These are phyloP conservation scores for Trypanosoma vivax DNA, from an alignment of 208 protist species.

Conservation along the genomic window DNA sequence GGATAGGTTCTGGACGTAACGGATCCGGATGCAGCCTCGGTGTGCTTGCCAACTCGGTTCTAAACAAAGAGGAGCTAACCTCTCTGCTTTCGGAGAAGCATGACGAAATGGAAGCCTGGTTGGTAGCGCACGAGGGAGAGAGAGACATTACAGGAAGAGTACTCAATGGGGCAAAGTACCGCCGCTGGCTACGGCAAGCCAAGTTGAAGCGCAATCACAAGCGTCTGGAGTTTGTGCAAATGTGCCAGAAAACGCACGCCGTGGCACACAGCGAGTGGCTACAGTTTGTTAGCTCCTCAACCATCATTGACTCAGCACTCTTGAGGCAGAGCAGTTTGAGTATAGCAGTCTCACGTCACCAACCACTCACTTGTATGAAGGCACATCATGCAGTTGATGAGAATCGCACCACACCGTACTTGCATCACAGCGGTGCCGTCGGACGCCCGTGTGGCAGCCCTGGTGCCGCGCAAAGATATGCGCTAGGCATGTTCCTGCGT, in stretches of 20 bases:
- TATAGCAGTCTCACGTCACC: background rate
- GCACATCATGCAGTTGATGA: background rate
- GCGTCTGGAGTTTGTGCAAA: background rate
- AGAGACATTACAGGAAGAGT: conserved; percentile 1
- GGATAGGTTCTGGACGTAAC: too few species aligned
- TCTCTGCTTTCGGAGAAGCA: background rate
- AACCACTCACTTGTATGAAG: background rate
- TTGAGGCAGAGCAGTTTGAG: conserved; percentile 8
- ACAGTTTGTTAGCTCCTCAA: conserved; percentile 24
- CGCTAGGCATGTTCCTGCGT: conserved; percentile 42
- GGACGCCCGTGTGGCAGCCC: conserved; percentile 11
- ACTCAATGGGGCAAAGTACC: conserved; percentile 11
- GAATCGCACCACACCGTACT: conserved; percentile 20
- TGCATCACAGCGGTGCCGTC: conserved; percentile 28
- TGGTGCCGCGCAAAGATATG: conserved; percentile 32
- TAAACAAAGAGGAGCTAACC: background rate
- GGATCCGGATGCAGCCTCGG: too few species aligned
- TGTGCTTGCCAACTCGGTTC: too few species aligned
- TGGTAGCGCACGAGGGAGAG: background rate
- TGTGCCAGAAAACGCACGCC: background rate
- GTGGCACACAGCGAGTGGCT: conserved; percentile 15
- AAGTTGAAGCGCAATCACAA: conserved; percentile 4
- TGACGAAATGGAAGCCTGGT: conserved; percentile 20
- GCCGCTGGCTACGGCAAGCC: background rate
- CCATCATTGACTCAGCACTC: conserved; percentile 41